phyloP scores from a whole-genome alignment of 2,329 filamentous ascomycete species.

The Aspergillus amoenus region DNA sequence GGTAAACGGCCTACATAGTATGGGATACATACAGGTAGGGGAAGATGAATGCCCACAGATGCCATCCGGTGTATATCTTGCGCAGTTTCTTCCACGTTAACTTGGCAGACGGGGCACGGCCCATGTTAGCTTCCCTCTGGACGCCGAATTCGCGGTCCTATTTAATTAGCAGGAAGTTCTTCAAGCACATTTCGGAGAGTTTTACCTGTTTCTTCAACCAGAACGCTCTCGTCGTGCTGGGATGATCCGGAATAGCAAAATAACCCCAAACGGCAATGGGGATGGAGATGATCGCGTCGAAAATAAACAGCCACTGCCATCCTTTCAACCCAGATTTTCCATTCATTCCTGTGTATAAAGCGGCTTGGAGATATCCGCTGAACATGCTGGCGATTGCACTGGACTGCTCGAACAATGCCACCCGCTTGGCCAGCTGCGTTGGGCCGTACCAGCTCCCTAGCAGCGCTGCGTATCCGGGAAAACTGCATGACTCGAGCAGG shows the following conservation, averaged over 20 bases:
- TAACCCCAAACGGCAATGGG: slow-evolving; percentile 40
- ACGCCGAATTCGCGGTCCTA: not conserved
- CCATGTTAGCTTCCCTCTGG: not conserved
- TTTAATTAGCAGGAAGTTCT: no score
- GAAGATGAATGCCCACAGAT: not conserved
- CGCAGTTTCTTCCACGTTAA: not conserved
- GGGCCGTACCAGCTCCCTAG: slow-evolving; percentile 21
- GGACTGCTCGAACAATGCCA: slow-evolving; percentile 13
- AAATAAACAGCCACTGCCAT: slow-evolving; percentile 57
- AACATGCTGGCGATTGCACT: not conserved
- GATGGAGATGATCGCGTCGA: slow-evolving; percentile 53
- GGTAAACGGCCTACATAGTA: not conserved
- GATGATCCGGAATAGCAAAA: slow-evolving; percentile 46
- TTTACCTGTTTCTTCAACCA: slow-evolving; percentile 18
- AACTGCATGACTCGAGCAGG: slow-evolving; percentile 17
- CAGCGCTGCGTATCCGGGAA: slow-evolving; percentile 15
- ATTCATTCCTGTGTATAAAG: slow-evolving; percentile 49
- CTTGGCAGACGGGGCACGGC: not conserved
- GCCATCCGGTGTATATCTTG: not conserved
- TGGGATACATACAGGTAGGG: not conserved
- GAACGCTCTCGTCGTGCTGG: slow-evolving; percentile 43
- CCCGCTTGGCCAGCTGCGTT: slow-evolving; percentile 15
- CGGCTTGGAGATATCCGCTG: slow-evolving; percentile 39
- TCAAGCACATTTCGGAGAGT: accelerated
- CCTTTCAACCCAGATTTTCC: slow-evolving; percentile 48